Evolutionary conservation across 2,329 filamentous ascomycete species (phyloP).

Genomic region (Ophiostoma quercus): DNA sequence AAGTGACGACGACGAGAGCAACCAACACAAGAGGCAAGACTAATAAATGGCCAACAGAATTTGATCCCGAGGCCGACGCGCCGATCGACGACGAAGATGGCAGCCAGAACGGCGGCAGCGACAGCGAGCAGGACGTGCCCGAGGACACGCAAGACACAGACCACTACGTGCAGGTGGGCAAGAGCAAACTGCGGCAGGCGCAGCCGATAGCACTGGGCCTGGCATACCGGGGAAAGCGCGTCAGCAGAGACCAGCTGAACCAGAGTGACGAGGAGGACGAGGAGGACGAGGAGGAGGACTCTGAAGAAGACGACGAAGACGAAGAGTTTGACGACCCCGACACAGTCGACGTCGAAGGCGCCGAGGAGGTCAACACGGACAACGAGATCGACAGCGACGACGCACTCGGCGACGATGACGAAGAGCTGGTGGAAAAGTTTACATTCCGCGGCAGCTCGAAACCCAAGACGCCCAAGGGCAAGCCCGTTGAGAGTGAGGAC

Average conservation of each 20-base stretch:
- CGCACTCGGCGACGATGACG: conserved; percentile 78
- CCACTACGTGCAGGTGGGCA: conserved; percentile 78
- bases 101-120: conserved; percentile 39
- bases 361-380: conserved; percentile 48
- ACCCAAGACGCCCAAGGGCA: conserved; percentile 37
- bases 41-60: conserved; percentile 49
- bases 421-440: conserved; percentile 73
- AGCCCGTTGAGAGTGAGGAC: conserved; percentile 33
- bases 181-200: conserved; percentile 75
- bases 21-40: too few species aligned
- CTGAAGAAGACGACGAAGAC: conserved; percentile 37
- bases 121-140: conserved; percentile 45
- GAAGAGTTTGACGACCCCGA: conserved; percentile 52
- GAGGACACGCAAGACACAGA: conserved; percentile 64
- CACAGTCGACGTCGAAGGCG: conserved; percentile 48
- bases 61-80: conserved; percentile 69
- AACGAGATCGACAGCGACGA: conserved; percentile 60
- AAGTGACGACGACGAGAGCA: conserved; percentile 22
- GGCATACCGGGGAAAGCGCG: conserved; percentile 70
- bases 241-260: conserved; percentile 64
- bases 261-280: conserved; percentile 49
- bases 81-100: conserved; percentile 52
- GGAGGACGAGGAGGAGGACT: conserved; percentile 46
- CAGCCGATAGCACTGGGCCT: conserved; percentile 65
- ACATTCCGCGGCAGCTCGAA: conserved; percentile 57